Evolutionary conservation across 768 basidiomycete species (phyloP), one percentile per base, ranked within the genome.

Genomic region (Rhizopogon sp.): DNA sequence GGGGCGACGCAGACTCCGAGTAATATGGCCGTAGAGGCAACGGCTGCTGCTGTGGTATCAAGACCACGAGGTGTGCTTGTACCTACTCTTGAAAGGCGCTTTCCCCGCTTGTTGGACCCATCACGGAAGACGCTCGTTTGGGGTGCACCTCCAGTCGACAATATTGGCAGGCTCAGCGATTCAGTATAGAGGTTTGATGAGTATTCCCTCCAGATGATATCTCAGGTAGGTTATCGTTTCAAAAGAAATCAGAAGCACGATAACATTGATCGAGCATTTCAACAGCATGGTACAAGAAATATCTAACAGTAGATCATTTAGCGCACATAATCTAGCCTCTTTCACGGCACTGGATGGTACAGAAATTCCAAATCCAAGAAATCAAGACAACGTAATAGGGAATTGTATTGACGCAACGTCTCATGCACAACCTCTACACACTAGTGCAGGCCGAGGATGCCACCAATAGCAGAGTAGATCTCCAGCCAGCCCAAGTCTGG

Each of bases 101-200:
- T 79, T 45, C 84, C 84, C 2, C 60, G 68, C 44, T 60, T 85
- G 33, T 65, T 87, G 41, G 85, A 89, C 62, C 85, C 87, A 9
- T 67, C 73, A 58, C 70, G 67, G 39, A 87, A 84, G 67, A 87
- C 85, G 0, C 60, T 88, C 5, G 79, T 90, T 3, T 87, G 82
- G 83, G 85, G 84, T 33, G 88, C 89, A 28, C 88, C 88, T 5
- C 72, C 83, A 0, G 75, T 89, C 51, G 86, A 90, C 59, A 74
- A 77, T 47, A 63, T 83, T 13, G 86, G 85, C 50, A 79, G 73
- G 56, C 63, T 80, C 60, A 58, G 71, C 37, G 71, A 75, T 58
- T 44, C 40, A 8, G 14, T 25, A 22, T 52, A 46, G n/a, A 52
- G 6, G 31, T 13, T 28, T 17, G 13, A 22, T 13, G 6, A 31